Evolutionary conservation across 2,329 filamentous ascomycete genomes (phyloP).

Genomic region (Penicillium sp.): DNA sequence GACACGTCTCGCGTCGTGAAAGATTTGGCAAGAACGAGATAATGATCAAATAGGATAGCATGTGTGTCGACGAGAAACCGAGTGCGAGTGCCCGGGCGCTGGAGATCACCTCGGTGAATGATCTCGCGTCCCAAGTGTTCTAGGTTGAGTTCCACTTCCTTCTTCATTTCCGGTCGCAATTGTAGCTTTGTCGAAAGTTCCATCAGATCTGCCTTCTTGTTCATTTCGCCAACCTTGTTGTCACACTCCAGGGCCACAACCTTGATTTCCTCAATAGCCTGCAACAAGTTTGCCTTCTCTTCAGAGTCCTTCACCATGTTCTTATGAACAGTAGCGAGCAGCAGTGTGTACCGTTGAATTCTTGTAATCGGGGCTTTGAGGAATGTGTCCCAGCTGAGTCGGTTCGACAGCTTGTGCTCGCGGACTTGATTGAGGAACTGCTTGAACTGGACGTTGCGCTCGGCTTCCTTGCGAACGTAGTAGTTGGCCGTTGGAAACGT

Average conservation of each 20-base stretch:
- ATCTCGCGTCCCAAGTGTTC: slow-evolving; percentile 91
- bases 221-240: slow-evolving; percentile 84
- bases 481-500: slow-evolving; percentile 81
- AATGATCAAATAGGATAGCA: slow-evolving; percentile 92
- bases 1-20: slow-evolving; percentile 66
- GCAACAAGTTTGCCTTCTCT: slow-evolving; percentile 79
- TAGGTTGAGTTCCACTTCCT: slow-evolving; percentile 76
- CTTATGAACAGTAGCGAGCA: slow-evolving; percentile 78
- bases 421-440: slow-evolving; percentile 79
- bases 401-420: slow-evolving; percentile 72
- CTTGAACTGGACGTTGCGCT: slow-evolving; percentile 80
- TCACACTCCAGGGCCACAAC: slow-evolving; percentile 87
- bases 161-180: slow-evolving; percentile 81
- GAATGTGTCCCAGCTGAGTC: slow-evolving; percentile 90
- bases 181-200: slow-evolving; percentile 81
- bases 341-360: slow-evolving; percentile 81
- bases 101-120: slow-evolving; percentile 83
- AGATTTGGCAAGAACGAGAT: slow-evolving; percentile 84
- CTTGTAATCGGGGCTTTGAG: slow-evolving; percentile 90
- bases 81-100: slow-evolving; percentile 79
- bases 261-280: slow-evolving; percentile 89
- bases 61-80: slow-evolving; percentile 95
- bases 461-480: slow-evolving; percentile 76
- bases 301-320: slow-evolving; percentile 81
- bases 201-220: slow-evolving; percentile 82